Evolutionary conservation across 805 yeast genomes (phyloP).

Genomic region (Dipodascus albidus): DNA sequence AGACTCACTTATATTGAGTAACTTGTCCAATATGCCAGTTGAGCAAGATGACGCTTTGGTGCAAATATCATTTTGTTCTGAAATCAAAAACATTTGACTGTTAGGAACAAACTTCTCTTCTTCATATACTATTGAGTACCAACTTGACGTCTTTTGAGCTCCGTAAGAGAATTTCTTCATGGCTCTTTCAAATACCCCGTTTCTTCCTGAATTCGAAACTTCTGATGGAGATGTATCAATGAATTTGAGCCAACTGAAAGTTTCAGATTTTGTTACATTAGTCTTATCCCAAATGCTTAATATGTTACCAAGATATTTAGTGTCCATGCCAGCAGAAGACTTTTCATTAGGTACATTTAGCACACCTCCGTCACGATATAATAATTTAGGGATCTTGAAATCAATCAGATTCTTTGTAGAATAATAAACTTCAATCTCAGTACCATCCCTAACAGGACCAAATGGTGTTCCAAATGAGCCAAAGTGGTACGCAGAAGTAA

Average conservation of each 20-base stretch:
- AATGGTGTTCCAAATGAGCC: slow-evolving; percentile 67
- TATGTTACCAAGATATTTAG: slow-evolving; percentile 31
- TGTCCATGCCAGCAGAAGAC: slow-evolving; percentile 33
- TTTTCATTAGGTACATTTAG: slow-evolving; percentile 47
- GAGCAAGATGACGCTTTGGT: slow-evolving; percentile 14
- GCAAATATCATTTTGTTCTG: slow-evolving; percentile 4
- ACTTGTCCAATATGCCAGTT: slow-evolving; percentile 11
- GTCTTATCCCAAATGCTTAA: slow-evolving; percentile 57
- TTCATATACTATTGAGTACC: slow-evolving; percentile 32
- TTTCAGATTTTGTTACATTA: slow-evolving; percentile 28
- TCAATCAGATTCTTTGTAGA: slow-evolving; percentile 54
- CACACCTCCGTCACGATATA: slow-evolving; percentile 48
- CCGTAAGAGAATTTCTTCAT: slow-evolving; percentile 27
- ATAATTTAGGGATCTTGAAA: slow-evolving; percentile 50
- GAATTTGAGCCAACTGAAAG: slow-evolving; percentile 42
- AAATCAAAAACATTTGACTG: slow-evolving; percentile 17
- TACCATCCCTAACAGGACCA: slow-evolving; percentile 55
- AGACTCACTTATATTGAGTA: slow-evolving; percentile 31
- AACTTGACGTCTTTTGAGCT: slow-evolving; percentile 28
- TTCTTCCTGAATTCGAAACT: slow-evolving; percentile 32
- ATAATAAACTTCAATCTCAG: slow-evolving; percentile 46
- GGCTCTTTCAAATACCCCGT: slow-evolving; percentile 46
- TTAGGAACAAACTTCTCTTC: slow-evolving; percentile 13
- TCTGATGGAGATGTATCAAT: slow-evolving; percentile 48
- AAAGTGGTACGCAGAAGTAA: slow-evolving; percentile 69